Percentiles rank a stretch among this genome's conserved stretches.
Conservation (phyloP, 495 filamentous ascomycete genomes). For the Cercophora scortea region DNA sequence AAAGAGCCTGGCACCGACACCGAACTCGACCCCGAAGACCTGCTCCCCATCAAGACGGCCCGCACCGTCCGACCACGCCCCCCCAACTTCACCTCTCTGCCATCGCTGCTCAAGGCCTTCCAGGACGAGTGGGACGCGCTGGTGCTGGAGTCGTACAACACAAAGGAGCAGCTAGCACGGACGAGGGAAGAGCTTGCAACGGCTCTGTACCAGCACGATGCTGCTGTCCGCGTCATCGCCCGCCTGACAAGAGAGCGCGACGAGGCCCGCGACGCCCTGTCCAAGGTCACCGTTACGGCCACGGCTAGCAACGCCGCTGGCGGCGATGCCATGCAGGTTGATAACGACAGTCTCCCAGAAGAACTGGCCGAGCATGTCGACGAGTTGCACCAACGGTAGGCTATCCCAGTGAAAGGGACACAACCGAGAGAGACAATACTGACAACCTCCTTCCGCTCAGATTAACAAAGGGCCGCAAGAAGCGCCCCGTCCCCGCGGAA, state of each 20-base stretch:
- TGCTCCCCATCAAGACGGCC: slow-evolving; percentile 77
- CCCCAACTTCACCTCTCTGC: slow-evolving; percentile 92
- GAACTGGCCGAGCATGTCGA: slow-evolving; percentile 67
- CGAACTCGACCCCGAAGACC: slow-evolving; percentile 74
- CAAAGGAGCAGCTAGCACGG: slow-evolving; percentile 80
- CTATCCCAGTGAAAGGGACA: slow-evolving; percentile 4
- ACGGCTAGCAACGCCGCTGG: slow-evolving; percentile 43
- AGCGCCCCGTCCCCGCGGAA: slow-evolving; percentile 73
- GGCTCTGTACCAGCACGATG: slow-evolving; percentile 93
- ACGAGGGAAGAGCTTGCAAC: slow-evolving; percentile 89
- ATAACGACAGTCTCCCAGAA: slow-evolving; percentile 64
- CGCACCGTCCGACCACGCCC: slow-evolving; percentile 81
- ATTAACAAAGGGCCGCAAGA: slow-evolving; percentile 75
- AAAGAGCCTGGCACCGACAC: slow-evolving; percentile 91
- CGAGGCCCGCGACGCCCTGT: slow-evolving; percentile 87
- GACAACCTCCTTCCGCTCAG: slow-evolving; percentile 36
- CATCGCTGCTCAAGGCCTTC: slow-evolving; percentile 90
- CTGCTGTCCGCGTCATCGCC: slow-evolving; percentile 86
- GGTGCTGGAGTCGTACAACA: slow-evolving; percentile 79
- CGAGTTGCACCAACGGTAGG: slow-evolving; percentile 68
- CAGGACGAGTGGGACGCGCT: slow-evolving; percentile 98
- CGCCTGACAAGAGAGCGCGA: slow-evolving; percentile 82
- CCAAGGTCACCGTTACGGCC: slow-evolving; percentile 63
- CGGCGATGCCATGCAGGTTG: slow-evolving; percentile 88
- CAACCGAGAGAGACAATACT: not conserved